phyloP scores from a whole-genome alignment of 352 stramenopile genomes.

The Globisporangium camurandrum region DNA sequence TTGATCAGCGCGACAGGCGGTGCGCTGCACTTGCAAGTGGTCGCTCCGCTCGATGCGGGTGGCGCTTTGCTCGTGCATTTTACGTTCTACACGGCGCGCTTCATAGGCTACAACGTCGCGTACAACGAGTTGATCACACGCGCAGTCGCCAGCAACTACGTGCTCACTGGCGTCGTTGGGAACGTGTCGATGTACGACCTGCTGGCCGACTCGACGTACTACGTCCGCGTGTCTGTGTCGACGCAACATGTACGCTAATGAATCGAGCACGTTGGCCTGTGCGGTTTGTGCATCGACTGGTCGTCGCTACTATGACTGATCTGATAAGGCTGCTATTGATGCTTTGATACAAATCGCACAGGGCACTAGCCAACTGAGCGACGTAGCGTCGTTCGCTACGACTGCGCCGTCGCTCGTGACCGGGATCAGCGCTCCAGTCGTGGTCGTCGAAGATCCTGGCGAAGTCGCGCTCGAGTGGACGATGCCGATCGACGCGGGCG shows the following conservation, averaged over 20 bases:
- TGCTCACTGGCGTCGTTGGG: constrained; percentile 7
- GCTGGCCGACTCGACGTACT: constrained; percentile 27
- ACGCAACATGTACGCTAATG: constrained; percentile 15
- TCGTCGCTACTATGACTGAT: neutral
- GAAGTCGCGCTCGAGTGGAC: constrained; percentile 36
- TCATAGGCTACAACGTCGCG: constrained; percentile 8
- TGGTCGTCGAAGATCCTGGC: constrained; percentile 32
- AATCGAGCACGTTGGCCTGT: too few relatives aligned
- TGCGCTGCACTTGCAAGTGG: constrained; percentile 25
- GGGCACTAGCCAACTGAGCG: constrained; percentile 25
- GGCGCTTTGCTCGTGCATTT: constrained; percentile 19
- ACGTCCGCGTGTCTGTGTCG: constrained; percentile 17
- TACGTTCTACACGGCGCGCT: constrained; percentile 22
- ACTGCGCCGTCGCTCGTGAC: constrained; percentile 19
- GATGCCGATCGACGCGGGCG: constrained; percentile 30
- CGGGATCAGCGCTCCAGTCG: constrained; percentile 17
- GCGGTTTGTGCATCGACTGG: too few relatives aligned
- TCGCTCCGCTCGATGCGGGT: constrained; percentile 30
- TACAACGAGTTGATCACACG: constrained; percentile 13
- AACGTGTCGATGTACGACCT: constrained; percentile 25
- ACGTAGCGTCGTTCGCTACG: constrained; percentile 20
- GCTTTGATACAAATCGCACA: constrained; percentile 7
- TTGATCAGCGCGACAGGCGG: constrained; percentile 38
- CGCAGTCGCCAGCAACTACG: constrained; percentile 5
- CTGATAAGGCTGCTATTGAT: neutral